phyloP scores from a whole-genome alignment of 2,329 filamentous ascomycete species.

The Diaporthe australafricana region DNA sequence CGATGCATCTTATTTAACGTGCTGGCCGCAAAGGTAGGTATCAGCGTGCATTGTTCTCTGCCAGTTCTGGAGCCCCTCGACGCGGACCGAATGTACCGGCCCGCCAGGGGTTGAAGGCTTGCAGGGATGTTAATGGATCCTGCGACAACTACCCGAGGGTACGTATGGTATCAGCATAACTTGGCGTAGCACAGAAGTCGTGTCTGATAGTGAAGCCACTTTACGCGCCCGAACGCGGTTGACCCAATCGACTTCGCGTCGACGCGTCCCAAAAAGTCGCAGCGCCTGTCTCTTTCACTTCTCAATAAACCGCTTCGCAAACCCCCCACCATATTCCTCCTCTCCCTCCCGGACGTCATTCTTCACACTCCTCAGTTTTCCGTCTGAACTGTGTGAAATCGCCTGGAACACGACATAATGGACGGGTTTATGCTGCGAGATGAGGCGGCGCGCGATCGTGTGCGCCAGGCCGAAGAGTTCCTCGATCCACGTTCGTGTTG shows the following conservation, averaged over 20 bases:
- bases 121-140: constrained; percentile 15
- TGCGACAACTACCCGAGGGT: background rate
- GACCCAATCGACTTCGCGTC: constrained; percentile 23
- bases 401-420: constrained; percentile 61
- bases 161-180: rapidly evolving
- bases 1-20: background rate
- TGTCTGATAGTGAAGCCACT: constrained; percentile 22
- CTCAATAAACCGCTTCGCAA: background rate
- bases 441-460: constrained; percentile 84
- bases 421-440: constrained; percentile 82
- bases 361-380: background rate
- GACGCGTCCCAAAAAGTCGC: constrained; percentile 31
- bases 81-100: background rate
- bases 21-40: background rate
- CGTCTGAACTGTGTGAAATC: background rate
- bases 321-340: background rate
- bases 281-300: constrained; percentile 7
- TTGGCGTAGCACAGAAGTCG: background rate
- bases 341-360: background rate
- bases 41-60: background rate
- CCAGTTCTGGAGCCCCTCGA: background rate
- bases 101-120: background rate
- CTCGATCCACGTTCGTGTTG: constrained; percentile 83
- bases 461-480: constrained; percentile 91
- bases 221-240: constrained; percentile 29